These are phyloP conservation scores for Diplocarpon mali DNA, from an alignment of 2,329 filamentous ascomycete species.

Conservation along the genomic window DNA sequence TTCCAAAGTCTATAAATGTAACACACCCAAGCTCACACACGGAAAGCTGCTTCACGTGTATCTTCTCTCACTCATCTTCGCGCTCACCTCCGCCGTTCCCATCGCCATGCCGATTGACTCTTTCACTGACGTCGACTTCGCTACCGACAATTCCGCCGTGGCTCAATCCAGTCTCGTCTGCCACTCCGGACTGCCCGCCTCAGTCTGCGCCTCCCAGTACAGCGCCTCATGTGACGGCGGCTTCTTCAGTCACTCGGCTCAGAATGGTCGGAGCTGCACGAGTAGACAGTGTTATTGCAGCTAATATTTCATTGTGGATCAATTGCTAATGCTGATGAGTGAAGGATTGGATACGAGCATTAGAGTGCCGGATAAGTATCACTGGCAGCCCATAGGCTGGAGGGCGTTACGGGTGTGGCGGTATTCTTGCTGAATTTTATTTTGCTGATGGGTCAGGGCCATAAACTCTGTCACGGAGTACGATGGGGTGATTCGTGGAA, in stretches of 20 bases:
- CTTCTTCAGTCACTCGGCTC: constrained; percentile 2
- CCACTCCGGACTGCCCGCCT: constrained; percentile 1
- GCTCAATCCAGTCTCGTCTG: neutral
- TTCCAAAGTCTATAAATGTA: too few species aligned
- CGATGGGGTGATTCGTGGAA: too few species aligned
- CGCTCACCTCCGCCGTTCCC: neutral
- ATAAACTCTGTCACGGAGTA: too few species aligned
- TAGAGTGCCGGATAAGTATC: neutral
- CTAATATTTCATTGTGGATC: neutral
- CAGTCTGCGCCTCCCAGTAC: neutral
- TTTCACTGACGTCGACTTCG: neutral
- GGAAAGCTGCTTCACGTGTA: neutral
- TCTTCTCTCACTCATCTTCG: constrained; percentile 1
- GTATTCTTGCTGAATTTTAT: too few species aligned
- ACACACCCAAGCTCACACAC: too few species aligned
- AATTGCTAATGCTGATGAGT: neutral
- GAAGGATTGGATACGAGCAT: neutral
- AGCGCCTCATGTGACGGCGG: constrained; percentile 3
- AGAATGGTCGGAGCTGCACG: constrained; percentile 4
- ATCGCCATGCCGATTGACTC: neutral
- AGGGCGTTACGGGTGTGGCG: too few species aligned
- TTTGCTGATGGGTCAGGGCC: too few species aligned
- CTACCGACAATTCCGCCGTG: neutral
- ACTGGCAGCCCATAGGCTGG: too few species aligned
- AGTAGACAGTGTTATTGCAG: constrained; percentile 4